Evolutionary conservation across 2,329 filamentous ascomycete species (phyloP).

Genomic region (Penicillium hesseltinei): DNA sequence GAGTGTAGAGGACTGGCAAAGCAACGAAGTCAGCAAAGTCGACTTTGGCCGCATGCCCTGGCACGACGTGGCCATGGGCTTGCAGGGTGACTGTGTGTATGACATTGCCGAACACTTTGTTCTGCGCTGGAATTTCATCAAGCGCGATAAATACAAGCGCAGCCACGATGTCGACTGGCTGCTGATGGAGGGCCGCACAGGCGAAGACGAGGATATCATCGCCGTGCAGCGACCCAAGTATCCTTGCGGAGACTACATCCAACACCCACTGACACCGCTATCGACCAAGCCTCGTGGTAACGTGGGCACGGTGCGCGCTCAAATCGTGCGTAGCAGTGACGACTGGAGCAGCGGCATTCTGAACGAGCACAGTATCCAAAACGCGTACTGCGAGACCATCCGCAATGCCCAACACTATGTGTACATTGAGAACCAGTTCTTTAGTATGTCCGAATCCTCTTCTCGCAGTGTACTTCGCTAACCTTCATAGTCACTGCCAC

Average conservation of each 20-base stretch:
- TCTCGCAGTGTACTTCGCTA: slow-evolving; percentile 15
- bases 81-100: slow-evolving; percentile 86
- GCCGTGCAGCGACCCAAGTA: slow-evolving; percentile 86
- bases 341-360: slow-evolving; percentile 95
- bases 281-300: slow-evolving; percentile 61
- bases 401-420: slow-evolving; percentile 85
- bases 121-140: slow-evolving; percentile 92
- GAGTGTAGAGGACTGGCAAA: slow-evolving; percentile 85
- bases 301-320: slow-evolving; percentile 74
- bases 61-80: slow-evolving; percentile 91
- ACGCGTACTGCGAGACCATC: slow-evolving; percentile 83
- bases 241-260: slow-evolving; percentile 81
- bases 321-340: slow-evolving; percentile 82
- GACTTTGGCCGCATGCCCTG: slow-evolving; percentile 96
- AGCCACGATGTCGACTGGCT: slow-evolving; percentile 83
- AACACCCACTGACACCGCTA: slow-evolving; percentile 73
- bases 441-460: slow-evolving; percentile 56
- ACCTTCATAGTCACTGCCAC: slow-evolving; percentile 68
- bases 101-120: slow-evolving; percentile 97
- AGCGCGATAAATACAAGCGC: slow-evolving; percentile 96
- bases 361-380: slow-evolving; percentile 77
- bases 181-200: slow-evolving; percentile 70
- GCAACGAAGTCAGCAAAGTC: slow-evolving; percentile 86
- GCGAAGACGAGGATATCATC: slow-evolving; percentile 77
- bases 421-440: slow-evolving; percentile 99